Conservation (phyloP, 202 grass and related monocot species). For the Panicum virgatum region DNA sequence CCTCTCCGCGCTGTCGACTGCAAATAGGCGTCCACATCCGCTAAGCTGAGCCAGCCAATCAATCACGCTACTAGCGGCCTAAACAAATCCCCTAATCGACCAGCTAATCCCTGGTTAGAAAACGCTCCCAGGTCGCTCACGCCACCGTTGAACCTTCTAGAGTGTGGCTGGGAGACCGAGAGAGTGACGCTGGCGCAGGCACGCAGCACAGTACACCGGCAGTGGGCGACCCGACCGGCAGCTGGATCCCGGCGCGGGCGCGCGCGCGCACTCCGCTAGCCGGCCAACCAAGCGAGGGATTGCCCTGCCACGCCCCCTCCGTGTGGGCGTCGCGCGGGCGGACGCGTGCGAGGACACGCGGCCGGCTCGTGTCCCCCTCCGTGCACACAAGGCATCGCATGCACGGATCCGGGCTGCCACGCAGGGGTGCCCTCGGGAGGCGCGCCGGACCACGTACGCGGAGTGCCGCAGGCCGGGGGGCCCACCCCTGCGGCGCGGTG, state of each 20-base stretch:
- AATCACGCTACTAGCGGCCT: neutral
- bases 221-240: neutral
- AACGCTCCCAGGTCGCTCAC: neutral
- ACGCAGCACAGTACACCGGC: no score
- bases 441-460: conserved; percentile 3
- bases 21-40: neutral
- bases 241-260: neutral
- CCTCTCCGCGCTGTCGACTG: neutral
- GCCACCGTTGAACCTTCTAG: conserved; percentile 14
- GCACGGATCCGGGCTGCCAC: neutral
- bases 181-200: neutral
- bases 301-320: no score
- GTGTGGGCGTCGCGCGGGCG: no score
- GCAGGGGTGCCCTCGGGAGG: neutral
- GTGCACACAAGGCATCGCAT: conserved; percentile 8
- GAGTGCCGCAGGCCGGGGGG: no score
- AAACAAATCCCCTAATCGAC: neutral
- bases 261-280: no score
- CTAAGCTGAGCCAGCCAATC: neutral
- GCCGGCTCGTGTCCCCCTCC: conserved; percentile 8
- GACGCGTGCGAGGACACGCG: conserved; percentile 39
- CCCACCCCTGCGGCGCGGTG: neutral
- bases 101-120: neutral
- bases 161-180: neutral
- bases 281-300: conserved; percentile 7